Evolutionary conservation across 768 basidiomycete genomes (phyloP), one percentile per base, ranked within the genome.

Genomic region (Rhizopogon salebrosus): DNA sequence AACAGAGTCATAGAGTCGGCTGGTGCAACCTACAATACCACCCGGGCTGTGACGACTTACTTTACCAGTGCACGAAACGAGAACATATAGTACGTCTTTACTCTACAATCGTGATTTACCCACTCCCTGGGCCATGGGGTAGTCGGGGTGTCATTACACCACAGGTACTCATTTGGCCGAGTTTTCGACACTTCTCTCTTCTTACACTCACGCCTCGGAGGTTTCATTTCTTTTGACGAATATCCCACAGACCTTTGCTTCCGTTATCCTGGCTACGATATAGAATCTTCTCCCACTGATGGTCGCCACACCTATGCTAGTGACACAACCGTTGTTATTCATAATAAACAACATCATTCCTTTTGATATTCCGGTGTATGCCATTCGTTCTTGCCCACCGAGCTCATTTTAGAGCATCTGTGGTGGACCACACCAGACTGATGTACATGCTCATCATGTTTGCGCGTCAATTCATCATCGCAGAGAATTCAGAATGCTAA

Each of bases 301-400:
- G 26, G 54, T 62, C 31, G 68, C 51, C 1, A 79, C 83, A 3
- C 83, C 84, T 0, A 69, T 72, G 48, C 74, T 79, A 4, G 62
- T 85, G 27, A 64, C 73, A 2, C 51, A 70, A 6, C 82, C 85
- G 1, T 62, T 83, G 6, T 69, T 62, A 29, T 85, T 76, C 57
- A 74, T 65, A 1, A 48, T 81, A 7, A 48, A 69, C 49, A 84
- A 85, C 56, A 56, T 82, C 3, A 64, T 72, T 14, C 82, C 85
- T 0, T 87, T 85, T 53, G 75, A 85, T 56, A 62, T 76, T 10
- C 78, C 82, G n/a, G 76, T 80, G 81, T 84, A 67, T 14, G 79
- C 58, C 18, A 31, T 67, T 29, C 29, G 4, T 34, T 34, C 31
- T 36, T n/a, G 24, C 29, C 36, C 4, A 10, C 9, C 37, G 13